These are phyloP conservation scores for Heimioporus punctisporus DNA, from an alignment of 1,284 basidiomycete genomes.

Conservation along the genomic window DNA sequence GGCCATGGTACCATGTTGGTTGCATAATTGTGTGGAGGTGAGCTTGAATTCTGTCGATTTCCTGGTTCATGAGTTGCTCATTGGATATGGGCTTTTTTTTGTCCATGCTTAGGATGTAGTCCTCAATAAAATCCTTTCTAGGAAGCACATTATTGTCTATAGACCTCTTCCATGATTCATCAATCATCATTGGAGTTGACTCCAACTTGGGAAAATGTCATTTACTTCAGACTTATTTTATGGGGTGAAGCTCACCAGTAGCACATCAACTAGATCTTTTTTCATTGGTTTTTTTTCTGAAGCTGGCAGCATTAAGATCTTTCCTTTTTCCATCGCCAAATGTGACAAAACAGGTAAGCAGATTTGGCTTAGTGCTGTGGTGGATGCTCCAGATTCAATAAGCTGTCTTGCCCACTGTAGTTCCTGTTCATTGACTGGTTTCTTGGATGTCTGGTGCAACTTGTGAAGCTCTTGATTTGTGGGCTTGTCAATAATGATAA, in stretches of 20 bases:
- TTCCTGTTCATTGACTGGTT: background rate
- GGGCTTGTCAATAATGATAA: slow-evolving; percentile 1
- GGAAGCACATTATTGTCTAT: too few relatives aligned
- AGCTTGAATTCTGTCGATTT: background rate
- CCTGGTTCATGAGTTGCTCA: background rate
- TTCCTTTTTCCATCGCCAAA: background rate
- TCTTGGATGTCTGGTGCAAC: background rate
- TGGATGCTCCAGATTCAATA: background rate
- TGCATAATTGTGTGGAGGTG: background rate
- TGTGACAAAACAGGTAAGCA: background rate
- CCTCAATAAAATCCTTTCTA: too few relatives aligned
- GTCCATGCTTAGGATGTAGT: too few relatives aligned
- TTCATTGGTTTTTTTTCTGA: background rate
- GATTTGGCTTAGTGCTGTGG: background rate
- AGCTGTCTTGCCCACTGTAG: background rate
- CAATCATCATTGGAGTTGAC: background rate
- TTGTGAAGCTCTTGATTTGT: background rate
- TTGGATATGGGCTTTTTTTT: too few relatives aligned
- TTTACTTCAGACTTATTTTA: background rate
- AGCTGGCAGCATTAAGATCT: background rate
- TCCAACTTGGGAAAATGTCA: background rate
- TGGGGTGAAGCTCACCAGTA: background rate
- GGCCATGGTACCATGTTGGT: background rate
- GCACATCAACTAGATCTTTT: background rate
- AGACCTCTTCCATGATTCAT: too few relatives aligned